Evolutionary conservation across 768 basidiomycete species (phyloP).

Genomic region (Kondoa subrosea): DNA sequence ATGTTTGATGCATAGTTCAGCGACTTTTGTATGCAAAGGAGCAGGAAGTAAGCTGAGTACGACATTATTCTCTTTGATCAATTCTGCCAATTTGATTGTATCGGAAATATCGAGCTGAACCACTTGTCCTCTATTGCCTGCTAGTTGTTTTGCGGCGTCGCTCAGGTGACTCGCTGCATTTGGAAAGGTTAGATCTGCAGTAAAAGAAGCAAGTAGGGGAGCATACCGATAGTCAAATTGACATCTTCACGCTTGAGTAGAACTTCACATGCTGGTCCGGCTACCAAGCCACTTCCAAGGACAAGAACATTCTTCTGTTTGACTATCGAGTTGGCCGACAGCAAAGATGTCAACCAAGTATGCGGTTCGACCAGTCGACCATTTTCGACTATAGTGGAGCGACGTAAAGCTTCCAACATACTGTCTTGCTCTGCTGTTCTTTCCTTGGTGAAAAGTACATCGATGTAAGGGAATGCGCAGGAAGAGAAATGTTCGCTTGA

Average conservation of each 20-base stretch:
- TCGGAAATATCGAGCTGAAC: constrained; percentile 30
- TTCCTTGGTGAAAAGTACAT: constrained; percentile 38
- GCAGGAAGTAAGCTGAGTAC: constrained; percentile 85
- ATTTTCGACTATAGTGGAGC: constrained; percentile 51
- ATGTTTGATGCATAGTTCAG: constrained; percentile 52
- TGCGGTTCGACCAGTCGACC: constrained; percentile 45
- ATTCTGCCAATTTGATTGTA: constrained; percentile 35
- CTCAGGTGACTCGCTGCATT: not conserved
- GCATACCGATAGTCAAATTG: not conserved
- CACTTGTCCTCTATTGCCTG: not conserved
- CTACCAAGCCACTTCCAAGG: constrained; percentile 90
- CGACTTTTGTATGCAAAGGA: constrained; percentile 51
- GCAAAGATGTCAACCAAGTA: constrained; percentile 43
- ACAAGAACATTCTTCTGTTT: constrained; percentile 53
- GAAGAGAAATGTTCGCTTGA: constrained; percentile 60
- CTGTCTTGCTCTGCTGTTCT: constrained; percentile 34
- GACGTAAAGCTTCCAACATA: constrained; percentile 39
- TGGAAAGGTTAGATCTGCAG: not conserved
- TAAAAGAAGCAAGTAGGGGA: not conserved
- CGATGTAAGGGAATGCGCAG: constrained; percentile 52
- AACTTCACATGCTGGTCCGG: constrained; percentile 66
- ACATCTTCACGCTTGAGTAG: constrained; percentile 44
- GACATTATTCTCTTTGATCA: constrained; percentile 54
- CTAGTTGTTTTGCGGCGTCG: not conserved
- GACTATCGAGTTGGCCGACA: constrained; percentile 27